These are phyloP conservation scores for Brassica cretica DNA, from an alignment of 345 rosid species.

Conservation along the genomic window DNA sequence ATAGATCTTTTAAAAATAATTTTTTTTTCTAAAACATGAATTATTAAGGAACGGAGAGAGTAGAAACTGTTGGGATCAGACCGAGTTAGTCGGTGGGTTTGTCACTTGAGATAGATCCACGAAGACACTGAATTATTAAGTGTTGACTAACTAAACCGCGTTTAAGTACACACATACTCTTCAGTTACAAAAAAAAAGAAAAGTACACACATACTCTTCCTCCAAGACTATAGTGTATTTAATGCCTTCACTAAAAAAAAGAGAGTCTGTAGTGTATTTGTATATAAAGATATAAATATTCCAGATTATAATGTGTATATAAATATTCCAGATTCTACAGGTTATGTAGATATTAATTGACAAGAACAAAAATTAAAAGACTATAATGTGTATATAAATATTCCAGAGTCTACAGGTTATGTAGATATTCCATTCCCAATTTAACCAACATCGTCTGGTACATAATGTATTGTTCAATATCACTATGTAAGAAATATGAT, in stretches of 20 bases:
- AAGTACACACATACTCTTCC: neutral
- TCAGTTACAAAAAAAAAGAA: neutral
- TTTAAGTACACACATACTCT: constrained; percentile 2
- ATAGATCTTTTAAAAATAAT: no score
- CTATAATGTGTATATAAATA: neutral
- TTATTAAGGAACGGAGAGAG: no score
- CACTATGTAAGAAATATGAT: neutral
- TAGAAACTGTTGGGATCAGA: constrained; percentile 1
- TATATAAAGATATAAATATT: no score
- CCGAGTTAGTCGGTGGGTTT: constrained; percentile 38
- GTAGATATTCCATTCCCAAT: neutral
- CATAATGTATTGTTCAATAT: neutral
- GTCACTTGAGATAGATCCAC: constrained; percentile 26
- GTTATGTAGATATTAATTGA: neutral
- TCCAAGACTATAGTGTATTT: neutral
- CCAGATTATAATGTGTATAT: no score
- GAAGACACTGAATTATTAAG: constrained; percentile 23
- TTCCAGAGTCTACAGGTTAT: neutral
- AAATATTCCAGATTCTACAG: no score
- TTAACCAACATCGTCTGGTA: neutral
- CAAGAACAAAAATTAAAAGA: neutral
- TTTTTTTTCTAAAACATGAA: no score
- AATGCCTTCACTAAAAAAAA: neutral
- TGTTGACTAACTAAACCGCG: constrained; percentile 34
- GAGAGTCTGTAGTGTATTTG: no score